Evolutionary conservation across 768 basidiomycete species (phyloP).

Genomic region (Suillus hirtellus): DNA sequence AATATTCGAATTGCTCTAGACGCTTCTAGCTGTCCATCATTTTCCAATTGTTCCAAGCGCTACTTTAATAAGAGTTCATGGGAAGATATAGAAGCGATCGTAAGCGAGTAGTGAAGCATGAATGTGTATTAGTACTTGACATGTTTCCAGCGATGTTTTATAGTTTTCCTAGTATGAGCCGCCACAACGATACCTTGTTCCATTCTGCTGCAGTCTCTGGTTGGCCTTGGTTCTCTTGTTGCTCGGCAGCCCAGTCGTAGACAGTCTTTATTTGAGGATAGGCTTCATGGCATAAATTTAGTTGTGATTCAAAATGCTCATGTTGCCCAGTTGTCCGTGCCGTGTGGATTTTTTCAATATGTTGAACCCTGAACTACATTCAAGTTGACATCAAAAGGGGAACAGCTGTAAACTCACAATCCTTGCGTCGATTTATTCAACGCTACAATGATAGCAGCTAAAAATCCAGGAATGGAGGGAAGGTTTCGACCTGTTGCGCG

Average conservation of each 20-base stretch:
- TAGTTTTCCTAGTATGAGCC: conserved; percentile 25
- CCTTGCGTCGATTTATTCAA: conserved; percentile 32
- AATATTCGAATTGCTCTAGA: neutral
- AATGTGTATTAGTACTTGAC: neutral
- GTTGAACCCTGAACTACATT: conserved; percentile 23
- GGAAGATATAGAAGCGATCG: neutral
- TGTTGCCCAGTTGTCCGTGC: conserved; percentile 18
- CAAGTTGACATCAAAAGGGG: neutral
- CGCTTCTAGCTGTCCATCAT: neutral
- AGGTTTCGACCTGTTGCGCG: conserved; percentile 28
- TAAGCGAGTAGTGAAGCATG: neutral
- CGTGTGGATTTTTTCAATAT: conserved; percentile 30
- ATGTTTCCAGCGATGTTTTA: conserved; percentile 6
- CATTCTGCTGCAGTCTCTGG: conserved; percentile 13
- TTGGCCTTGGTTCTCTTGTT: conserved; percentile 8
- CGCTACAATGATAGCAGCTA: conserved; percentile 28
- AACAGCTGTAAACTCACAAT: conserved; percentile 26
- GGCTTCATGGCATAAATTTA: conserved; percentile 20
- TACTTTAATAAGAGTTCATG: neutral
- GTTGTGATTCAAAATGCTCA: conserved; percentile 25
- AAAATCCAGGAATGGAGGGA: conserved; percentile 30
- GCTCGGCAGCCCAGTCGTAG: conserved; percentile 27
- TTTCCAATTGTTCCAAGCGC: neutral
- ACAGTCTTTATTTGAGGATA: conserved; percentile 33
- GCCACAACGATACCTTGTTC: conserved; percentile 30